phyloP scores from a whole-genome alignment of 2,329 filamentous ascomycete species.

The Cladosporium sp. region DNA sequence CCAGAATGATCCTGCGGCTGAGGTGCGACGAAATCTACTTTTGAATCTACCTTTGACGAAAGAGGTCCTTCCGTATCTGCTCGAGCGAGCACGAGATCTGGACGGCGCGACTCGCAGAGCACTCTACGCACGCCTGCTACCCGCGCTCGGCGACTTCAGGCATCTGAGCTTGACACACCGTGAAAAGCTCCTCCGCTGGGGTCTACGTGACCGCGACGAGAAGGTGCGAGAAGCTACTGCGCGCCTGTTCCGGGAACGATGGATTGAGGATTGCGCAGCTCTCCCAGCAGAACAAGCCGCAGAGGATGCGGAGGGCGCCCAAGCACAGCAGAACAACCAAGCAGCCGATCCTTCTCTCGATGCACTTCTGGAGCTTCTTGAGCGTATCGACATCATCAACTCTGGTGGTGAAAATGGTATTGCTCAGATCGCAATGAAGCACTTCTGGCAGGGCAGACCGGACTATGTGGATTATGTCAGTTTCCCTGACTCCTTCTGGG shows the following conservation, averaged over 20 bases:
- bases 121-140: constrained; percentile 81
- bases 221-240: constrained; percentile 89
- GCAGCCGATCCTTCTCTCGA: constrained; percentile 67
- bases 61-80: constrained; percentile 75
- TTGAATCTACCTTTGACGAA: constrained; percentile 86
- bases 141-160: constrained; percentile 87
- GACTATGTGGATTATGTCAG: constrained; percentile 70
- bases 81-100: constrained; percentile 86
- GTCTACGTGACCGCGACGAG: constrained; percentile 87
- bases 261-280: constrained; percentile 92
- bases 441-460: constrained; percentile 90
- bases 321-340: constrained; percentile 38
- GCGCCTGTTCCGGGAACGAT: constrained; percentile 86
- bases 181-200: constrained; percentile 94
- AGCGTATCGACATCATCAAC: constrained; percentile 89
- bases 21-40: constrained; percentile 82
- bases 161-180: constrained; percentile 90
- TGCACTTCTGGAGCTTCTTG: constrained; percentile 83
- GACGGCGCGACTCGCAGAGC: constrained; percentile 79
- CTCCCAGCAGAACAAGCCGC: constrained; percentile 56
- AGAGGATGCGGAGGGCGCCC: constrained; percentile 50
- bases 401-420: constrained; percentile 87
- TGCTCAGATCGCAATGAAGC: constrained; percentile 87
- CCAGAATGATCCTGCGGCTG: constrained; percentile 89
- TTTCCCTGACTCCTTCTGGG: constrained; percentile 71